These are phyloP conservation scores for Pyracantha coccinea DNA, from an alignment of 331 rosid genomes.

Conservation along the genomic window DNA sequence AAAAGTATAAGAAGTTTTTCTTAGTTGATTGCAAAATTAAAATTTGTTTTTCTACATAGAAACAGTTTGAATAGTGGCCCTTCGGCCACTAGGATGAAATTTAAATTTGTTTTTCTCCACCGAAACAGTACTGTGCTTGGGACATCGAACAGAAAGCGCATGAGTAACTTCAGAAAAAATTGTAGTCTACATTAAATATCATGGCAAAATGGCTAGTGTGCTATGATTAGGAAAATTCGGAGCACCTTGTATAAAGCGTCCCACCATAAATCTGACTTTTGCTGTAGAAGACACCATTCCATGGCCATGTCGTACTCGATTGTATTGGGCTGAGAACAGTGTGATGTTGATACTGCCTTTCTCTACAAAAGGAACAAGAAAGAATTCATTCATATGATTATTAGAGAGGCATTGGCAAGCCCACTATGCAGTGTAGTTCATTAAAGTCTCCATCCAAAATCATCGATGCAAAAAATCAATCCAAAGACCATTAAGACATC, in stretches of 20 bases:
- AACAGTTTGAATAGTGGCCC: not conserved
- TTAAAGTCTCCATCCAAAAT: not conserved
- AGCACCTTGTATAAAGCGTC: slow-evolving; percentile 14
- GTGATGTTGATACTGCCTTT: slow-evolving; percentile 66
- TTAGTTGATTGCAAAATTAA: not conserved
- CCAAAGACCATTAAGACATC: not conserved
- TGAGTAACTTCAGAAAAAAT: not conserved
- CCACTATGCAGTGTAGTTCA: not conserved
- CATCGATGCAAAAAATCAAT: not conserved
- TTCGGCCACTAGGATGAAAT: not conserved
- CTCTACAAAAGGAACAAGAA: slow-evolving; percentile 20
- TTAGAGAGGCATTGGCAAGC: not conserved
- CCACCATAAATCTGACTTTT: slow-evolving; percentile 24
- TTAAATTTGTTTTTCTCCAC: not conserved
- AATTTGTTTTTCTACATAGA: not conserved
- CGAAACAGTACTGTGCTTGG: not conserved
- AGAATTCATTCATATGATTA: not conserved
- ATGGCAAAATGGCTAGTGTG: not conserved
- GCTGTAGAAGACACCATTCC: slow-evolving; percentile 22
- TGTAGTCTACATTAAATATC: not conserved
- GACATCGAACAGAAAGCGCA: not conserved
- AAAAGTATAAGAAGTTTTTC: not conserved
- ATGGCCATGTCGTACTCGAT: slow-evolving; percentile 39
- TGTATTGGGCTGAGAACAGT: slow-evolving; percentile 54
- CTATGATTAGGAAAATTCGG: not conserved